These are phyloP conservation scores for Achaetomium macrosporum DNA, from an alignment of 2,329 filamentous ascomycete genomes.

Conservation along the genomic window DNA sequence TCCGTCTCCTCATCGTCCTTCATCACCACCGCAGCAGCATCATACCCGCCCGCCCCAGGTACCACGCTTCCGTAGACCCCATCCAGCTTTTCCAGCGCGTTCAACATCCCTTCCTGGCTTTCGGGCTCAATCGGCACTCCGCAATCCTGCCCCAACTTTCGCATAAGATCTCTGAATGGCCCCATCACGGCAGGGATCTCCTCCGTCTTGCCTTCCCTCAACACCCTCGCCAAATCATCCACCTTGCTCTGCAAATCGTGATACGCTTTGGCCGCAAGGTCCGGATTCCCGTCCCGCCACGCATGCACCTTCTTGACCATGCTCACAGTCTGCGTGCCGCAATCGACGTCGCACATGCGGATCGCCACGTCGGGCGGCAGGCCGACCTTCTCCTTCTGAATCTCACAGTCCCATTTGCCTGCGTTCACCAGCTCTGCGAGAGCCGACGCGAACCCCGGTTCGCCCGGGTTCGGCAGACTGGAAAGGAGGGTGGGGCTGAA, in stretches of 20 bases:
- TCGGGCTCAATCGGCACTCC: conserved; percentile 83
- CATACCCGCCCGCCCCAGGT: conserved; percentile 88
- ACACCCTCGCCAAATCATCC: conserved; percentile 58
- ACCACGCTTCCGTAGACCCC: conserved; percentile 90
- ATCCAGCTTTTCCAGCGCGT: conserved; percentile 61
- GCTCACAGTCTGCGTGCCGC: conserved; percentile 83
- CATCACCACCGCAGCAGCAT: conserved; percentile 78
- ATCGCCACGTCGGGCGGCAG: conserved; percentile 69
- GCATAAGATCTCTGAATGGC: conserved; percentile 56
- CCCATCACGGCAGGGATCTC: conserved; percentile 43
- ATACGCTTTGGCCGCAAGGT: conserved; percentile 68
- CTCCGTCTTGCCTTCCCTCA: conserved; percentile 46
- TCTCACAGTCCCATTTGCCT: conserved; percentile 70
- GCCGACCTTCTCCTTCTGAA: conserved; percentile 58
- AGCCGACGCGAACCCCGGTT: conserved; percentile 58
- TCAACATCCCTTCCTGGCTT: conserved; percentile 77
- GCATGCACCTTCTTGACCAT: conserved; percentile 91
- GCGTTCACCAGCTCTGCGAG: conserved; percentile 60
- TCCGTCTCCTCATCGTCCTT: conserved; percentile 64
- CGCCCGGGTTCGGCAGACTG: conserved; percentile 59
- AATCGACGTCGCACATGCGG: conserved; percentile 94
- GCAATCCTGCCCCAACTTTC: conserved; percentile 67
- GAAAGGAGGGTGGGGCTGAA: conserved; percentile 77
- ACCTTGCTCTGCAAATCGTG: conserved; percentile 67
- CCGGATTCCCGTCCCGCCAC: conserved; percentile 65